Conservation (phyloP, 805 yeast species). For the Wickerhamiella sergipiensis region DNA sequence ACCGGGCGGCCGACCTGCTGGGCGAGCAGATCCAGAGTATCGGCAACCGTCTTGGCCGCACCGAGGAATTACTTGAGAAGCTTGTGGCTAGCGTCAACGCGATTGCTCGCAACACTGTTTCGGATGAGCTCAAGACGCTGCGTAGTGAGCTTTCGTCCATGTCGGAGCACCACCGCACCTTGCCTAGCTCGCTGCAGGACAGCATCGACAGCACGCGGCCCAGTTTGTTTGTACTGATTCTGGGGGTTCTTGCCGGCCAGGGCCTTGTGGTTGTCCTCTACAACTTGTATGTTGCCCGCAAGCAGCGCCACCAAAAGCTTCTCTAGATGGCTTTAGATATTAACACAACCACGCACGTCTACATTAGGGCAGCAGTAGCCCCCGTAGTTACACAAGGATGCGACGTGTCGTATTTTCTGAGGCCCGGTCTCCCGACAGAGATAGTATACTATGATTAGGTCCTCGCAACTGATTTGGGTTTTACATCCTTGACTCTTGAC, state of each 20-base stretch:
- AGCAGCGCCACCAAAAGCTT: slow-evolving; percentile 8
- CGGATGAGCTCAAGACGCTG: background rate
- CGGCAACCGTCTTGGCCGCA: background rate
- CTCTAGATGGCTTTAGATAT: too few species aligned
- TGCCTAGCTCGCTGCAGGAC: background rate
- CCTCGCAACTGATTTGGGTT: too few species aligned
- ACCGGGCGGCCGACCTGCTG: background rate
- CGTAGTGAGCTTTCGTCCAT: background rate
- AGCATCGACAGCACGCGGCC: background rate
- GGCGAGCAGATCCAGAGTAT: background rate
- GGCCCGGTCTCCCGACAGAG: too few species aligned
- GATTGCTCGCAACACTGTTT: background rate
- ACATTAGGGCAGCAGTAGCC: too few species aligned
- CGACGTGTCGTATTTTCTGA: too few species aligned
- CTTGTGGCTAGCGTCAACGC: background rate
- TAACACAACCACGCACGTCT: too few species aligned
- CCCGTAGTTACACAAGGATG: too few species aligned
- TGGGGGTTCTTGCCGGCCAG: slow-evolving; percentile 3
- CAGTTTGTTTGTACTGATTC: background rate
- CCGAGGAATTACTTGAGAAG: background rate
- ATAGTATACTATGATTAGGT: too few species aligned
- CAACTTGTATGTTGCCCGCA: slow-evolving; percentile 4
- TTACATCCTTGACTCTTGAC: too few species aligned
- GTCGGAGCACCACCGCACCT: background rate
- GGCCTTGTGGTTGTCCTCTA: slow-evolving; percentile 3